phyloP scores from a whole-genome alignment of 2,329 filamentous ascomycete genomes.

The Ceratocystis cubensis region DNA sequence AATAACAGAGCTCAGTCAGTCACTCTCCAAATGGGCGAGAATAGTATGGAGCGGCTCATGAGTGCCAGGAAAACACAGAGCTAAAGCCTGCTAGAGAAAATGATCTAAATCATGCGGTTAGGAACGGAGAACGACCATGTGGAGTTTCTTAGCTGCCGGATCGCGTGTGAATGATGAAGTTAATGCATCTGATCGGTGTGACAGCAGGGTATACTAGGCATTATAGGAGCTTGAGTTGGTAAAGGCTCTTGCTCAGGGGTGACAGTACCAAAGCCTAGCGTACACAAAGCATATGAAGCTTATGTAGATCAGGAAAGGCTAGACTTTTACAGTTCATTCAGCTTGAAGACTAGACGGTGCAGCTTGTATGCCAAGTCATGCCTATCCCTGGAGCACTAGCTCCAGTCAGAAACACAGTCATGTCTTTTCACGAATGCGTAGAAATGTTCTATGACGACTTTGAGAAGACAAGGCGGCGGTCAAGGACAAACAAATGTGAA shows the following conservation, averaged over 20 bases:
- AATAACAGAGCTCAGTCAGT: background rate
- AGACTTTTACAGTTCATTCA: background rate
- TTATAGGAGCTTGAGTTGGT: background rate
- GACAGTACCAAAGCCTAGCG: background rate
- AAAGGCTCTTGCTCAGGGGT: background rate
- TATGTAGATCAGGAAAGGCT: background rate
- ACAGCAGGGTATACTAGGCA: constrained; percentile 6
- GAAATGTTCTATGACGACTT: background rate
- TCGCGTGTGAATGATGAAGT: background rate
- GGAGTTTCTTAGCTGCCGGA: background rate
- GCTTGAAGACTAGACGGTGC: background rate
- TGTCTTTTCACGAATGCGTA: background rate
- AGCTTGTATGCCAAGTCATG: background rate
- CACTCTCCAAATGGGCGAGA: background rate
- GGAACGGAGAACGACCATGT: background rate
- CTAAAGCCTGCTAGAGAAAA: background rate
- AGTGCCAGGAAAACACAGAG: background rate
- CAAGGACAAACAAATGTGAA: background rate
- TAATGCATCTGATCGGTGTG: constrained; percentile 3
- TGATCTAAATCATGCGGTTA: background rate
- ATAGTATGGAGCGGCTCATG: background rate
- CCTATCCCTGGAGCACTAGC: background rate
- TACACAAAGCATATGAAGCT: background rate
- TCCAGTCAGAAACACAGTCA: background rate
- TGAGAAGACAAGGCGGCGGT: background rate